A percentile compares a stretch with the other conserved stretches of the same genome.
Conservation (phyloP, 352 stramenopile genomes). For the Globisporangium heterothallicum region DNA sequence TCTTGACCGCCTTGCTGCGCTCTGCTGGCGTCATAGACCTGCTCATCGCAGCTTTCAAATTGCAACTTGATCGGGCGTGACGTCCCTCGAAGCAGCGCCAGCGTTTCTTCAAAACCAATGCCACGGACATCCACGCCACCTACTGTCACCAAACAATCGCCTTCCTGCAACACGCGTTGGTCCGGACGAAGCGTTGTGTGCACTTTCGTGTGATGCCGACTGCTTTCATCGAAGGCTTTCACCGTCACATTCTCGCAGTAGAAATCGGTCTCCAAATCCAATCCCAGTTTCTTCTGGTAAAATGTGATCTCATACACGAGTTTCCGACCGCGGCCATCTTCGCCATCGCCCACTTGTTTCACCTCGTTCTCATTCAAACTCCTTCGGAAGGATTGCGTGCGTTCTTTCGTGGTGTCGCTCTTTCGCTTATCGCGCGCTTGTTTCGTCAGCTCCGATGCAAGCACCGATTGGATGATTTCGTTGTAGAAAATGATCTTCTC, state of each 20-base stretch:
- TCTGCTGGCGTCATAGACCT: conserved; percentile 28
- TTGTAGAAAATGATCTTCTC: conserved; percentile 90
- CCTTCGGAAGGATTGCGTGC: conserved; percentile 61
- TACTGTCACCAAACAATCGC: conserved; percentile 66
- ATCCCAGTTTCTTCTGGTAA: conserved; percentile 72
- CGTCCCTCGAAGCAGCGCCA: conserved; percentile 72
- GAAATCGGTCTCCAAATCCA: conserved; percentile 87
- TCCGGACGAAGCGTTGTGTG: conserved; percentile 45
- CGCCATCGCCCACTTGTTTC: conserved; percentile 17
- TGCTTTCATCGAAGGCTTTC: conserved; percentile 60
- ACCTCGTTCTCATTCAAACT: conserved; percentile 67
- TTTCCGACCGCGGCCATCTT: conserved; percentile 35
- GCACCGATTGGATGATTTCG: conserved; percentile 75
- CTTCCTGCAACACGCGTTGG: conserved; percentile 69
- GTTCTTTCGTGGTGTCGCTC: conserved; percentile 57
- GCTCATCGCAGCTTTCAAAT: conserved; percentile 79
- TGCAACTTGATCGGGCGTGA: conserved; percentile 64
- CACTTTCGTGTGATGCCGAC: conserved; percentile 46
- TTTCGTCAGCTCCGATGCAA: conserved; percentile 65
- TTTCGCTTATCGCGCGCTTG: conserved; percentile 60
- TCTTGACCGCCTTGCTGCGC: conserved; percentile 5
- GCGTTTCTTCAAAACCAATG: conserved; percentile 82
- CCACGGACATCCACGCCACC: conserved; percentile 77
- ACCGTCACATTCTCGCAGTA: conserved; percentile 87
- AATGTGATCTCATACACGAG: conserved; percentile 81